phyloP scores from a whole-genome alignment of 768 basidiomycete species.

The Kwoniella mangroviensis region DNA sequence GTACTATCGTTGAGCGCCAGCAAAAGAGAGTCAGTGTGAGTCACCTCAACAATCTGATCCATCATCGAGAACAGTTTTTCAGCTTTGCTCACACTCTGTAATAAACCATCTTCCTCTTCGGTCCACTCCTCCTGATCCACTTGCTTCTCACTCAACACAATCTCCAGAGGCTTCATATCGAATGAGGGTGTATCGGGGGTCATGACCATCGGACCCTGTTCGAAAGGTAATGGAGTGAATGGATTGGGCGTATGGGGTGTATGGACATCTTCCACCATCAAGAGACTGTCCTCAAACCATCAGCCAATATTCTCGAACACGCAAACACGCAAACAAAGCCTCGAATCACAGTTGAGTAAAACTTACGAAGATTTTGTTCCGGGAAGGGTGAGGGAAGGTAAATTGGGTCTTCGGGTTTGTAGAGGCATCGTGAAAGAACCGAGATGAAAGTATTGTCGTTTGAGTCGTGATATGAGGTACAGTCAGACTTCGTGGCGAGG shows the following conservation, averaged over 20 bases:
- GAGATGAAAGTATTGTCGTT: no score
- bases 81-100: conserved; percentile 40
- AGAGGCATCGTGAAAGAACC: no score
- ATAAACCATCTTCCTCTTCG: conserved; percentile 42
- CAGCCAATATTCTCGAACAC: not conserved
- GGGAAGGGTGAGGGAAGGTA: conserved; percentile 20
- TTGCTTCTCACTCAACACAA: conserved; percentile 7
- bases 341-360: not conserved
- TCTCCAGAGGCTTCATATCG: conserved; percentile 26
- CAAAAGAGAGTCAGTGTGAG: not conserved
- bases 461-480: no score
- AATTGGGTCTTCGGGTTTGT: conserved; percentile 23
- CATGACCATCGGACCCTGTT: conserved; percentile 35
- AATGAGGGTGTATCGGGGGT: conserved; percentile 43
- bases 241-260: conserved; percentile 30
- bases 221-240: conserved; percentile 26
- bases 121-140: conserved; percentile 33
- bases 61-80: not conserved
- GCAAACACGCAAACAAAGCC: not conserved
- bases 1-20: conserved; percentile 33
- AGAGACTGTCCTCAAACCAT: conserved; percentile 1
- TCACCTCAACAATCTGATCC: not conserved
- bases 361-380: conserved; percentile 22
- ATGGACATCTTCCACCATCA: conserved; percentile 25
- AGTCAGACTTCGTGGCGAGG: not conserved